A percentile compares a stretch with the other conserved stretches of the same genome.
Conservation (phyloP, 805 yeast species). For the Kluyveromyces lactis region DNA sequence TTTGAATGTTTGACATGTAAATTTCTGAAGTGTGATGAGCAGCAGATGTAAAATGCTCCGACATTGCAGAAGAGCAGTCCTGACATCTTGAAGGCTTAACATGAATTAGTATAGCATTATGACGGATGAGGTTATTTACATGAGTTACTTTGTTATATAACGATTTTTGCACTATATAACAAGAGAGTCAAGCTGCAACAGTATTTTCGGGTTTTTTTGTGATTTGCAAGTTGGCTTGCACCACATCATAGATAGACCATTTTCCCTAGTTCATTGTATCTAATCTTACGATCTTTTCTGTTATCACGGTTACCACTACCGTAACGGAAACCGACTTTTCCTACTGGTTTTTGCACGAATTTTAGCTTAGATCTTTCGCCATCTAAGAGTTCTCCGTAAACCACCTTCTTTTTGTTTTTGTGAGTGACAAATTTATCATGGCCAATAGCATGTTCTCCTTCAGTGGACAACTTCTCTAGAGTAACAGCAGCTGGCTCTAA, state of each 20-base stretch:
- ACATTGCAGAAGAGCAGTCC: too few species aligned
- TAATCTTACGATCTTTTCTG: slow-evolving; percentile 72
- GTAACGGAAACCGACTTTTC: slow-evolving; percentile 83
- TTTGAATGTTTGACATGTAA: too few species aligned
- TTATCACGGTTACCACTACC: slow-evolving; percentile 87
- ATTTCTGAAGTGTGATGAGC: too few species aligned
- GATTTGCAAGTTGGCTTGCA: too few species aligned
- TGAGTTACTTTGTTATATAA: too few species aligned
- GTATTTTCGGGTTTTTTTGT: too few species aligned
- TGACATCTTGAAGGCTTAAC: too few species aligned
- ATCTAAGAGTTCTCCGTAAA: slow-evolving; percentile 49
- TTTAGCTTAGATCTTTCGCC: slow-evolving; percentile 69
- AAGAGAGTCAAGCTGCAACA: too few species aligned
- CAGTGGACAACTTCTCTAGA: slow-evolving; percentile 55
- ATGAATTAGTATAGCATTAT: neutral
- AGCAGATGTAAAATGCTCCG: too few species aligned
- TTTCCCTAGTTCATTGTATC: slow-evolving; percentile 60
- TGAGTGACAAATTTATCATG: slow-evolving; percentile 18
- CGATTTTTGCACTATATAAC: too few species aligned
- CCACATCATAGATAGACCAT: slow-evolving; percentile 30
- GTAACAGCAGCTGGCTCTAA: slow-evolving; percentile 84
- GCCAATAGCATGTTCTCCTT: slow-evolving; percentile 42
- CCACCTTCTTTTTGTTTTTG: slow-evolving; percentile 29
- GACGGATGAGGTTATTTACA: neutral
- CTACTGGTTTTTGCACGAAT: slow-evolving; percentile 72